Percentiles rank a stretch among this genome's conserved stretches.
Conservation (phyloP, 805 yeast genomes). For the Phaffomyces opuntiae region DNA sequence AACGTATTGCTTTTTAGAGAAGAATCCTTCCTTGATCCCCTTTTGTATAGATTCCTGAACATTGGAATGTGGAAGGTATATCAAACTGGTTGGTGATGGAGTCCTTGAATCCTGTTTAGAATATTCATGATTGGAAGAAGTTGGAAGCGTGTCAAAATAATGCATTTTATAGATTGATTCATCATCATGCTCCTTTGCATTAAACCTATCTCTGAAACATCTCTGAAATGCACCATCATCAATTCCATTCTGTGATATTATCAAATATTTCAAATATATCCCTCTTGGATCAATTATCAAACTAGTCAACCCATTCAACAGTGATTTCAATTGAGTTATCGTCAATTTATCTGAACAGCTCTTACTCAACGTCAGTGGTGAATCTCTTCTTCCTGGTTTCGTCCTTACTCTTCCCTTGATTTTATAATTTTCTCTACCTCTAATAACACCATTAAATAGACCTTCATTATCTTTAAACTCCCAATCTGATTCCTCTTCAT, state of each 20-base stretch:
- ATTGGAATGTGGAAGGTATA: constrained; percentile 18
- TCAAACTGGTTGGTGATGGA: constrained; percentile 24
- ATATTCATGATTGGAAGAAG: constrained; percentile 10
- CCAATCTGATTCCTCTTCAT: constrained; percentile 20
- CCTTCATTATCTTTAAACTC: constrained; percentile 6
- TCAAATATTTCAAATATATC: constrained; percentile 39
- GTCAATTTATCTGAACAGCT: constrained; percentile 87
- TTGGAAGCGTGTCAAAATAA: constrained; percentile 4
- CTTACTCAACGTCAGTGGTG: constrained; percentile 64
- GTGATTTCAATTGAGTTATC: constrained; percentile 50
- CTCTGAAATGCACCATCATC: constrained; percentile 10
- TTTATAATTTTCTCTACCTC: constrained; percentile 62
- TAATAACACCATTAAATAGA: constrained; percentile 21
- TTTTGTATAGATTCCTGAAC: constrained; percentile 34
- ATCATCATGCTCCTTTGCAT: background rate
- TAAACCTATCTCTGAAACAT: constrained; percentile 14
- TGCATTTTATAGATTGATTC: background rate
- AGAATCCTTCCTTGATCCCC: constrained; percentile 57
- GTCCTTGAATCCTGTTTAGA: constrained; percentile 3
- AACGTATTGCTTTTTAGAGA: constrained; percentile 37
- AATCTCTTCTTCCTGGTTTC: constrained; percentile 87
- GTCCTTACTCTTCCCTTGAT: constrained; percentile 69
- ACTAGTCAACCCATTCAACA: constrained; percentile 41
- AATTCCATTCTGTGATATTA: constrained; percentile 34
- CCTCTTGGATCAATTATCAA: constrained; percentile 27